These are phyloP conservation scores for Nigrograna mackinnonii DNA, from an alignment of 2,329 filamentous ascomycete species.

Conservation along the genomic window DNA sequence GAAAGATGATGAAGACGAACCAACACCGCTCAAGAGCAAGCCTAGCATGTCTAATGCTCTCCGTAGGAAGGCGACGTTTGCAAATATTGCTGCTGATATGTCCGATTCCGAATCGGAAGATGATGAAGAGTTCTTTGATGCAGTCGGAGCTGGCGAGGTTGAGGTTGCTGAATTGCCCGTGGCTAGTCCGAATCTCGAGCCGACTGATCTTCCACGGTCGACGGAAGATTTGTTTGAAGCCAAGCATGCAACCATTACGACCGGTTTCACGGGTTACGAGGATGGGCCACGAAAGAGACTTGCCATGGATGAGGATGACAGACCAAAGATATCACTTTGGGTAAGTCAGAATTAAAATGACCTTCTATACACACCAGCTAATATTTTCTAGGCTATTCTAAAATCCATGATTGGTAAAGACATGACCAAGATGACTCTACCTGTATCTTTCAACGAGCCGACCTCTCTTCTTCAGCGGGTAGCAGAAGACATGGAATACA, in stretches of 20 bases:
- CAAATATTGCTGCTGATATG: conserved; percentile 66
- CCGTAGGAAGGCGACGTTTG: conserved; percentile 68
- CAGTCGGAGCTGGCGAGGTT: conserved; percentile 89
- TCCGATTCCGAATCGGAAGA: conserved; percentile 76
- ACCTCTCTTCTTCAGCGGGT: conserved; percentile 94
- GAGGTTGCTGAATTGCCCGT: conserved; percentile 72
- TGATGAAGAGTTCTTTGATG: conserved; percentile 96
- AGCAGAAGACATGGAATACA: conserved; percentile 97
- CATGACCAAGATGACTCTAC: conserved; percentile 99
- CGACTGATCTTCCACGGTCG: conserved; percentile 20
- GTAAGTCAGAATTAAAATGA: conserved; percentile 56
- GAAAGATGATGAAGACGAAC: conserved; percentile 36
- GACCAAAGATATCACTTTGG: conserved; percentile 95
- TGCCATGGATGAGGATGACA: conserved; percentile 88
- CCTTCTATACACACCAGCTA: conserved; percentile 17
- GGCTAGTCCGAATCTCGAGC: conserved; percentile 43
- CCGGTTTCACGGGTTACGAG: conserved; percentile 88
- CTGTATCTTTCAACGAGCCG: conserved; percentile 97
- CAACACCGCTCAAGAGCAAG: conserved; percentile 14
- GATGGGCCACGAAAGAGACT: conserved; percentile 78
- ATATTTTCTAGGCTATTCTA: conserved; percentile 72
- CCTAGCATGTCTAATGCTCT: conserved; percentile 23
- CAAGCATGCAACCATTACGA: conserved; percentile 67
- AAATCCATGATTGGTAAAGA: conserved; percentile 99
- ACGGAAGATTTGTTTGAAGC: conserved; percentile 53